These are phyloP conservation scores for Suillus sp. DNA, from an alignment of 768 basidiomycete genomes.

Conservation along the genomic window DNA sequence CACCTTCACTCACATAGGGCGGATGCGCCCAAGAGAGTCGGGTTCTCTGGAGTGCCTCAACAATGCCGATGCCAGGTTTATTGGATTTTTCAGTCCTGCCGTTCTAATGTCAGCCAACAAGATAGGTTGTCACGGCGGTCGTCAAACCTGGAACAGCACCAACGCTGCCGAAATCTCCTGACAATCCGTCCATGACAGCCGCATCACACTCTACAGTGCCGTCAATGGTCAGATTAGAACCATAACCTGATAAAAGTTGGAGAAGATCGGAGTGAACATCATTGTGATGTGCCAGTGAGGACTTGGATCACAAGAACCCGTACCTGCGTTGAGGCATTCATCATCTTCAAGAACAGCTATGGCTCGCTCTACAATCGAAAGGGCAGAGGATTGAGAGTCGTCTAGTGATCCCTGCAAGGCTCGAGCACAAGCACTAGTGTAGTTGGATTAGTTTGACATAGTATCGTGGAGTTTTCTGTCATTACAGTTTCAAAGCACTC, in stretches of 20 bases:
- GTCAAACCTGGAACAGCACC: constrained; percentile 69
- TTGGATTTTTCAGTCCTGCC: constrained; percentile 70
- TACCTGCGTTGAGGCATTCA: constrained; percentile 71
- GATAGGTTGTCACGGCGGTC: not conserved
- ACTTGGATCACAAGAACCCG: constrained; percentile 13
- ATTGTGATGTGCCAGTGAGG: not conserved
- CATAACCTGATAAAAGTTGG: constrained; percentile 51
- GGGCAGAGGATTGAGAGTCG: constrained; percentile 31
- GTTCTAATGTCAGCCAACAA: not conserved
- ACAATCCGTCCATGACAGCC: constrained; percentile 60
- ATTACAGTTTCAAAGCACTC: constrained; percentile 56
- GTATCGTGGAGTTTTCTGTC: constrained; percentile 1
- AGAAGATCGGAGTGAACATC: not conserved
- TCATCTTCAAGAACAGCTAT: constrained; percentile 67
- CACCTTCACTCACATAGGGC: constrained; percentile 56
- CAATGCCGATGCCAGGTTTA: constrained; percentile 57
- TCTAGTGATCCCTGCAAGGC: constrained; percentile 34
- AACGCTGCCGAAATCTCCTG: constrained; percentile 63
- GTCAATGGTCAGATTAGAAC: constrained; percentile 76
- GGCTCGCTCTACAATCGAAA: constrained; percentile 54
- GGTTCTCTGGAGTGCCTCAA: constrained; percentile 53
- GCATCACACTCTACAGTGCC: constrained; percentile 85
- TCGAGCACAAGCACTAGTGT: constrained; percentile 52
- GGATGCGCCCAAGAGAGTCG: constrained; percentile 62
- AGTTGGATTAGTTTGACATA: not conserved